Evolutionary conservation across 768 basidiomycete genomes (phyloP).

Genomic region (Macrolepiota fuliginosa): DNA sequence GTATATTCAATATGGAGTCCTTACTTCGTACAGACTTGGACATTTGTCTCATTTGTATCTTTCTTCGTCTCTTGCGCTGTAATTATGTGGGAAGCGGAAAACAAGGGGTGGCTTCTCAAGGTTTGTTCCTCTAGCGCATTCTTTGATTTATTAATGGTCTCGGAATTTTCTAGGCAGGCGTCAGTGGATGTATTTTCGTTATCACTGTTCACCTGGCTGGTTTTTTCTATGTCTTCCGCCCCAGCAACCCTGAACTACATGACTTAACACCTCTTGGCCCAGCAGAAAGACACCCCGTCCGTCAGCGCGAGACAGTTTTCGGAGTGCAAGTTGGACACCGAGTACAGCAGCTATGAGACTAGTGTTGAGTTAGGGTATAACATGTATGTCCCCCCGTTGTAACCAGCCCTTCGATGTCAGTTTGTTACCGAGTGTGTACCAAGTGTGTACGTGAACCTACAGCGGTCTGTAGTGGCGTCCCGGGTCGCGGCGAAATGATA

Average conservation of each 20-base stretch:
- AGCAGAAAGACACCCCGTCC: not conserved
- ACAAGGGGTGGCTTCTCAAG: constrained; percentile 9
- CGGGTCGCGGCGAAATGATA: too few species aligned
- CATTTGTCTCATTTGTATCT: constrained; percentile 5
- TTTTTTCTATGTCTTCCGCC: constrained; percentile 10
- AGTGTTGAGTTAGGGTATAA: too few species aligned
- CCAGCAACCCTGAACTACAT: not conserved
- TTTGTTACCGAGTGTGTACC: too few species aligned
- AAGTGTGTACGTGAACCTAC: too few species aligned
- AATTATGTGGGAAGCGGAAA: constrained; percentile 8
- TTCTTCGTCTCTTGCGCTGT: constrained; percentile 9
- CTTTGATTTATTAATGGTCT: not conserved
- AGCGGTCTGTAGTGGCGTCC: too few species aligned
- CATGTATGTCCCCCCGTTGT: too few species aligned
- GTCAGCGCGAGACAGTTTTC: constrained; percentile 4
- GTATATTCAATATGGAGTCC: not conserved
- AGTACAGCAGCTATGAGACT: not conserved
- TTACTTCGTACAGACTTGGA: constrained; percentile 10
- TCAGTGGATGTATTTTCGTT: not conserved
- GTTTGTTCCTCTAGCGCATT: not conserved
- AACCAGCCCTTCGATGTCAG: too few species aligned
- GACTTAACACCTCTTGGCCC: constrained; percentile 1
- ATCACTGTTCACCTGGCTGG: constrained; percentile 6
- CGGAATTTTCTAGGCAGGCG: not conserved
- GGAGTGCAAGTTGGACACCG: constrained; percentile 1